phyloP scores from a whole-genome alignment of 176 grass and related monocot genomes.

The Stipa capillata region DNA sequence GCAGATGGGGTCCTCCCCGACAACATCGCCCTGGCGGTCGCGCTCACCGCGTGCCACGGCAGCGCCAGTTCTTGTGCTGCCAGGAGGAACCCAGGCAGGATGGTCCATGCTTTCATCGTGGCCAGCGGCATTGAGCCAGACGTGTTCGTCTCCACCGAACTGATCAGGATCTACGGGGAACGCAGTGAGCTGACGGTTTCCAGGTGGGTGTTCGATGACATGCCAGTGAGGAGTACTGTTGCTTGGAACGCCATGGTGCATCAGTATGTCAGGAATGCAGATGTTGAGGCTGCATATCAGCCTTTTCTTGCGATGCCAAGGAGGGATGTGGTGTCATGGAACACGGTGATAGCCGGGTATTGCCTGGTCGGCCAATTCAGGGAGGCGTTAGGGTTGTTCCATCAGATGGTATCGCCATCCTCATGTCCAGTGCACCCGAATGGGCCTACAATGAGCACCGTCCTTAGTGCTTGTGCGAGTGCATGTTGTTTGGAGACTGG shows the following conservation, averaged over 20 bases:
- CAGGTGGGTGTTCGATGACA: slow-evolving; percentile 24
- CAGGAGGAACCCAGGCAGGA: slow-evolving; percentile 21
- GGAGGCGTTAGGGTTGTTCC: slow-evolving; percentile 55
- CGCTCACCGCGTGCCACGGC: slow-evolving; percentile 26
- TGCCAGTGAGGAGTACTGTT: slow-evolving; percentile 33
- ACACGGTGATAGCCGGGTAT: slow-evolving; percentile 59
- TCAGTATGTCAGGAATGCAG: slow-evolving; percentile 55
- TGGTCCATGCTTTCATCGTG: slow-evolving; percentile 44
- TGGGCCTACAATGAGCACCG: slow-evolving; percentile 44
- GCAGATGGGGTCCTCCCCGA: slow-evolving; percentile 30
- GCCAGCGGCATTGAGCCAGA: slow-evolving; percentile 32
- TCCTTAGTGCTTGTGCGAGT: slow-evolving; percentile 48
- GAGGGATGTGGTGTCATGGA: slow-evolving; percentile 65
- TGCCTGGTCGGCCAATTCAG: slow-evolving; percentile 23
- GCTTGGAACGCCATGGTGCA: slow-evolving; percentile 67
- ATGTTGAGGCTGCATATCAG: slow-evolving; percentile 14
- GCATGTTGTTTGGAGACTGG: slow-evolving; percentile 50
- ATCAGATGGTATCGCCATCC: slow-evolving; percentile 39
- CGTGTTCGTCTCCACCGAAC: slow-evolving; percentile 52
- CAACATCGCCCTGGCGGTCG: slow-evolving; percentile 37
- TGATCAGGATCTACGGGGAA: slow-evolving; percentile 47
- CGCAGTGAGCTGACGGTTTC: slow-evolving; percentile 25
- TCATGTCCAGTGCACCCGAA: slow-evolving; percentile 36
- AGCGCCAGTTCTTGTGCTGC: background rate
- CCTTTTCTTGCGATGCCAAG: slow-evolving; percentile 51